phyloP scores from a whole-genome alignment of 352 stramenopile species.

The Globisporangium recalcitrans region DNA sequence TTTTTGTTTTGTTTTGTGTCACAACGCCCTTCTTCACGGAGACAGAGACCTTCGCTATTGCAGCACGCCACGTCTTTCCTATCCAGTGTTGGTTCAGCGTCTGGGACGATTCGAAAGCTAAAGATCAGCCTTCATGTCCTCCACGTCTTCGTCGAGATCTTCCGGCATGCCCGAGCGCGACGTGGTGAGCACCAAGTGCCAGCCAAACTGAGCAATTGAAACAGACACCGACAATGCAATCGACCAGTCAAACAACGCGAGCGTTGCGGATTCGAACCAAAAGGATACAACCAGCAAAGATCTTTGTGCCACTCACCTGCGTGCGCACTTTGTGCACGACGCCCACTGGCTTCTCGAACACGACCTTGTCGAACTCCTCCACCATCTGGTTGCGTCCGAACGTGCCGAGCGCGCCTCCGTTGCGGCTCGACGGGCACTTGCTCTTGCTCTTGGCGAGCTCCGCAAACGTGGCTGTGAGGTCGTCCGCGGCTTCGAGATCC shows the following conservation, averaged over 20 bases:
- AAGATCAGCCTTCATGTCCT: constrained; percentile 3
- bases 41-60: too few relatives aligned
- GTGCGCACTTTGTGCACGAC: constrained; percentile 75
- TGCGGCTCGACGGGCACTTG: constrained; percentile 61
- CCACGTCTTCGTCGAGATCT: constrained; percentile 15
- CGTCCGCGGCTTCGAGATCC: constrained; percentile 38
- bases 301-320: constrained; percentile 31
- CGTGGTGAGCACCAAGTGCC: constrained; percentile 29
- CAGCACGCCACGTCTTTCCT: too few relatives aligned
- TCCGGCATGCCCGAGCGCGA: constrained; percentile 45
- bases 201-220: constrained; percentile 51
- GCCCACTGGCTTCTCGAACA: constrained; percentile 60
- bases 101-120: neutral
- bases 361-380: constrained; percentile 68
- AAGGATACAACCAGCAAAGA: too few relatives aligned
- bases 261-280: too few relatives aligned
- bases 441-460: constrained; percentile 56
- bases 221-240: too few relatives aligned
- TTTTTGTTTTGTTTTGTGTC: neutral
- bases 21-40: neutral
- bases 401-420: constrained; percentile 56
- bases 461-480: constrained; percentile 46
- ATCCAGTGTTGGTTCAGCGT: neutral
- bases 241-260: too few relatives aligned
- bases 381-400: constrained; percentile 77